Conservation (phyloP, 495 filamentous ascomycete genomes). For the Aspergillus kassunensis region DNA sequence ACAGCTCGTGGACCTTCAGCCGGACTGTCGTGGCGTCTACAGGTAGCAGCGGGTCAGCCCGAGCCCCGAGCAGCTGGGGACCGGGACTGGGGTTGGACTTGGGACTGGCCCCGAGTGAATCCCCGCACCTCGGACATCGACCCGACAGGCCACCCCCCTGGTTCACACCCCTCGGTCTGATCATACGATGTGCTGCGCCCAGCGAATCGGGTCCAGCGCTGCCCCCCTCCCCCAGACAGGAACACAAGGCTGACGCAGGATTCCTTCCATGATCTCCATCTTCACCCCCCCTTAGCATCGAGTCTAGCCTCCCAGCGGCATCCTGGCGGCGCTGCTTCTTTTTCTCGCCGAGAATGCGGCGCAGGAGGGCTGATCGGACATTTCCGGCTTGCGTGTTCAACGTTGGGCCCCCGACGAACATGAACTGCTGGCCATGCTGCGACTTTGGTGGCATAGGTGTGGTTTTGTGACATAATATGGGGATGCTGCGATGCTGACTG, state of each 20-base stretch:
- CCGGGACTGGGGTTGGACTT: not conserved
- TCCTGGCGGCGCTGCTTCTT: not conserved
- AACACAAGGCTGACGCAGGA: too few relatives aligned
- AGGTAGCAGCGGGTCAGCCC: not conserved
- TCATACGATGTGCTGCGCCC: not conserved
- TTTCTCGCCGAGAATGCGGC: not conserved
- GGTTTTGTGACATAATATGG: not conserved
- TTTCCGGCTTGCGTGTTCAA: conserved; percentile 1
- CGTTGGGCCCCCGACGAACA: conserved; percentile 5
- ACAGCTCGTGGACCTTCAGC: conserved; percentile 4
- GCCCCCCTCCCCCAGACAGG: not conserved
- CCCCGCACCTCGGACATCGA: conserved; percentile 1
- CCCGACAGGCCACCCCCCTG: not conserved
- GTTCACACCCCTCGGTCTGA: not conserved
- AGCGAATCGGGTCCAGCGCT: not conserved
- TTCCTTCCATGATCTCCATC: too few relatives aligned
- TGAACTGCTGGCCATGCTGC: not conserved
- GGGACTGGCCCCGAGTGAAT: not conserved
- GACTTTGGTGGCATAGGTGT: not conserved
- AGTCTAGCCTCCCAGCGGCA: not conserved
- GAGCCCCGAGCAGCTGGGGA: not conserved
- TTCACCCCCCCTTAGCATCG: not conserved
- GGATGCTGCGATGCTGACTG: too few relatives aligned
- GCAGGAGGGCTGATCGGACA: not conserved
- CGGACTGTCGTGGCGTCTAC: not conserved